These are phyloP conservation scores for Pyracantha coccinea DNA, from an alignment of 331 rosid genomes.

Conservation along the genomic window DNA sequence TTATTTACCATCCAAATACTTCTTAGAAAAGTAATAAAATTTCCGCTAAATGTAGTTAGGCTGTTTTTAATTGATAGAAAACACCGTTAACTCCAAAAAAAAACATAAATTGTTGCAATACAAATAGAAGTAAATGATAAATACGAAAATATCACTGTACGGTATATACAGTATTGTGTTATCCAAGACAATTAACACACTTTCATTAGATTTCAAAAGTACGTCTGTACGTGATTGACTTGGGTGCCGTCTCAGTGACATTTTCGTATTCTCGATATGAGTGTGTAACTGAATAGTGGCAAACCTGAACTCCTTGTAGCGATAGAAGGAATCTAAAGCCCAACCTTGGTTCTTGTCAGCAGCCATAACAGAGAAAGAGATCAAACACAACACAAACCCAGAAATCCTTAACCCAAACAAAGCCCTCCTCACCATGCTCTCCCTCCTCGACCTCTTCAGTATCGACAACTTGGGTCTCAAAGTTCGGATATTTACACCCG, in stretches of 20 bases:
- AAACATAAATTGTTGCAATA: too few relatives aligned
- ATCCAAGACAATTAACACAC: too few relatives aligned
- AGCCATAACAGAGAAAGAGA: conserved; percentile 58
- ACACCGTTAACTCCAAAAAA: too few relatives aligned
- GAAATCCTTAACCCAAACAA: conserved; percentile 44
- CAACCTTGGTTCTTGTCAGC: conserved; percentile 45
- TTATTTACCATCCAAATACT: too few relatives aligned
- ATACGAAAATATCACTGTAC: too few relatives aligned
- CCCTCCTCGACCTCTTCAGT: conserved; percentile 27
- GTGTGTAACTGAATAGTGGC: conserved; percentile 7
- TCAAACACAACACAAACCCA: conserved; percentile 46
- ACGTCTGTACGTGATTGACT: neutral
- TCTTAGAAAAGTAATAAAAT: too few relatives aligned
- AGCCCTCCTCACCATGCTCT: conserved; percentile 30
- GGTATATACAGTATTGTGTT: too few relatives aligned
- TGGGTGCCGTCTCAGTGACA: neutral
- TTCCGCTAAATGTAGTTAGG: too few relatives aligned
- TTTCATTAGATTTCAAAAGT: too few relatives aligned
- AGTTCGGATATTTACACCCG: conserved; percentile 17
- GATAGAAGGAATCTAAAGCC: conserved; percentile 72
- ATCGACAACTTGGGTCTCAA: conserved; percentile 37
- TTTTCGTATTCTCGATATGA: neutral
- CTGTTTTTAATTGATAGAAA: too few relatives aligned
- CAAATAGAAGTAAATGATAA: too few relatives aligned
- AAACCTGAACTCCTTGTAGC: conserved; percentile 84